These are phyloP conservation scores for Thalassiosira sp. DNA, from an alignment of 352 stramenopile species.

Conservation along the genomic window DNA sequence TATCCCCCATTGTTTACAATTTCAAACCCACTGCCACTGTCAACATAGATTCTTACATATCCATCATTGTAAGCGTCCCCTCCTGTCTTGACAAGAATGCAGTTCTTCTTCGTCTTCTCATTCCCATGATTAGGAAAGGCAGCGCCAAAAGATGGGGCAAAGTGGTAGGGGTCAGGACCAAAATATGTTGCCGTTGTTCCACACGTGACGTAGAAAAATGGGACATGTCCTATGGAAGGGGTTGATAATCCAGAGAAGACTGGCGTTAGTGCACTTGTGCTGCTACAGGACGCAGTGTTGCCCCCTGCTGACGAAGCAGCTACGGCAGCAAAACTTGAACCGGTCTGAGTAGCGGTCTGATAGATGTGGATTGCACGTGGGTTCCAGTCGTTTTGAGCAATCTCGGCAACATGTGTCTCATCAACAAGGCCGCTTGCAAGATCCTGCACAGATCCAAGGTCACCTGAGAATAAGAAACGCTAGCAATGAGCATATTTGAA, in stretches of 20 bases:
- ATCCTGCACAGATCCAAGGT: too few species aligned
- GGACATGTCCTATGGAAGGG: not conserved
- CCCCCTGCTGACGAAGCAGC: not conserved
- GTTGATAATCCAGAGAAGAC: slow-evolving; percentile 15
- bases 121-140: slow-evolving; percentile 6
- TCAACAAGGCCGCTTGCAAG: too few species aligned
- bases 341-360: not conserved
- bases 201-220: slow-evolving; percentile 27
- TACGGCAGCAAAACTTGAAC: not conserved
- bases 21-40: not conserved
- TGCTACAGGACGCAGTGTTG: not conserved
- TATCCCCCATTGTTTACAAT: not conserved
- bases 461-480: too few species aligned
- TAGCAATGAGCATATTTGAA: too few species aligned
- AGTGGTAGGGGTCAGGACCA: slow-evolving; percentile 22
- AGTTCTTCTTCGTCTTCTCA: not conserved
- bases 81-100: not conserved
- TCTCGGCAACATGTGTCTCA: too few species aligned
- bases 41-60: not conserved
- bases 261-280: not conserved
- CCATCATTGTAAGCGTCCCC: not conserved
- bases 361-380: not conserved
- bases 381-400: too few species aligned
- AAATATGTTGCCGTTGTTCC: slow-evolving; percentile 9
- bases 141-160: slow-evolving; percentile 1